Base-by-base conservation (phyloP, 179 eudicot genomes). In the Amaranthus tricolor region DNA sequence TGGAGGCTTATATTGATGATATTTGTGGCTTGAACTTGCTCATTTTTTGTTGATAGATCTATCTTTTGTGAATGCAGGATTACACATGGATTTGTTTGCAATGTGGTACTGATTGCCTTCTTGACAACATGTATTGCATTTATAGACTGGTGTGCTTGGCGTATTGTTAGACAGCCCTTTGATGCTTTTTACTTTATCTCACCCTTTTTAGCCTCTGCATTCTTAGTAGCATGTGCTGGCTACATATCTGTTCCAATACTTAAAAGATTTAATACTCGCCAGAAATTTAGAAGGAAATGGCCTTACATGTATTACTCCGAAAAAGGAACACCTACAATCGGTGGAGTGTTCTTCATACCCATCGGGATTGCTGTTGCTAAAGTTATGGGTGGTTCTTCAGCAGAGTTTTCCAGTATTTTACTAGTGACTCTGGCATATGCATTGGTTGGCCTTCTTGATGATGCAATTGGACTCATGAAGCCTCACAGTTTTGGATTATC, bases 81-180 rank as follows among this genome's bases (percentile, higher is more conserved):
- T 53, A 63, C 83, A 19, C 84, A 89, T 76, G 95, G 97, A 73
- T 81, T 89, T 68, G 55, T 86, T 17, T 83, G 81, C 88, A 94
- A 87, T 80, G 68, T 88, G 70, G 94, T 92, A 71, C 82, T 94
- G 62, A 59, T 86, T 56, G 74, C 85, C 71, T 90, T 94, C 84
- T 86, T 86, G 80, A 84, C 82, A 54, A 48, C 80, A 62, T 81
- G 88, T 77, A 87, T 94, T 77, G 85, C 82, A 65, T 78, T 87
- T 65, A 85, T 89, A 84, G 98, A 94, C 84, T 84, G 87, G 82
- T 82, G 90, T 80, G 97, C 93, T 70, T 94, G 98, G 98, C 79
- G 90, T 72, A 88, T 94, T 76, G 86, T 94, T 74, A 89, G 94
- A 78, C 82, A 88, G 74, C 97, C 98, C 54, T 81, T 94, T 44